A percentile compares a stretch with the other conserved stretches of the same genome.
These are phyloP conservation scores for Verticillium zaregamsianum DNA, from an alignment of 2,329 filamentous ascomycete genomes.

Conservation along the genomic window DNA sequence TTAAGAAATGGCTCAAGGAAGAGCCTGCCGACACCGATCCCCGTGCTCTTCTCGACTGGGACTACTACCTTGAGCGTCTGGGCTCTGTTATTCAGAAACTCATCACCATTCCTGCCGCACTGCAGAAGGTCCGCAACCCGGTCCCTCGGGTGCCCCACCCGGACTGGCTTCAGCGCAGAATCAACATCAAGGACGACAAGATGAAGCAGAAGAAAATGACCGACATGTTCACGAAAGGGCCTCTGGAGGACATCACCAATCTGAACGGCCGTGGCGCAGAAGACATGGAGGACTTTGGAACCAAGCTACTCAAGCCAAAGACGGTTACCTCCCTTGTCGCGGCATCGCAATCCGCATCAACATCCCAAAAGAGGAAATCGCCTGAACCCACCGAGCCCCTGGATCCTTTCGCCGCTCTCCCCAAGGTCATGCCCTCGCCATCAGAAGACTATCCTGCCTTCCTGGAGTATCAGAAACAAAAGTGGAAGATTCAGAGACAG, in stretches of 20 bases:
- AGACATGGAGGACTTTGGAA: slow-evolving; percentile 81
- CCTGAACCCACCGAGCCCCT: slow-evolving; percentile 62
- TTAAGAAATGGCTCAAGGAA: slow-evolving; percentile 94
- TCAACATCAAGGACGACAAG: slow-evolving; percentile 92
- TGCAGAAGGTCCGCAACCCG: slow-evolving; percentile 92
- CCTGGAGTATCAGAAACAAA: slow-evolving; percentile 92
- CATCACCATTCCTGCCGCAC: slow-evolving; percentile 93
- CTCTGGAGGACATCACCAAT: slow-evolving; percentile 71
- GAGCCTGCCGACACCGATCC: slow-evolving; percentile 90
- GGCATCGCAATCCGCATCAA: slow-evolving; percentile 49
- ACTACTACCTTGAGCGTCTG: slow-evolving; percentile 93
- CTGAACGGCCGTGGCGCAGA: slow-evolving; percentile 47
- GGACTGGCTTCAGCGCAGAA: slow-evolving; percentile 91
- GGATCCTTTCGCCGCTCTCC: slow-evolving; percentile 79
- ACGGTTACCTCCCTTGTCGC: slow-evolving; percentile 49
- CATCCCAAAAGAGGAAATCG: slow-evolving; percentile 66
- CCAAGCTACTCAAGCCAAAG: slow-evolving; percentile 62
- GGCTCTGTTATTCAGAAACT: slow-evolving; percentile 98
- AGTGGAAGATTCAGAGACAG: slow-evolving; percentile 97
- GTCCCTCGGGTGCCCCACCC: slow-evolving; percentile 91
- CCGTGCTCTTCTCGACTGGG: slow-evolving; percentile 86
- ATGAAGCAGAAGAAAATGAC: slow-evolving; percentile 99
- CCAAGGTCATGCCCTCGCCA: slow-evolving; percentile 77
- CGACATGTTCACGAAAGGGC: slow-evolving; percentile 74
- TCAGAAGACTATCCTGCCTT: slow-evolving; percentile 85